Percentiles rank a stretch among this genome's conserved stretches.
Evolutionary conservation across 768 basidiomycete genomes (phyloP).

Genomic region (Termitomyces eurrhizus): DNA sequence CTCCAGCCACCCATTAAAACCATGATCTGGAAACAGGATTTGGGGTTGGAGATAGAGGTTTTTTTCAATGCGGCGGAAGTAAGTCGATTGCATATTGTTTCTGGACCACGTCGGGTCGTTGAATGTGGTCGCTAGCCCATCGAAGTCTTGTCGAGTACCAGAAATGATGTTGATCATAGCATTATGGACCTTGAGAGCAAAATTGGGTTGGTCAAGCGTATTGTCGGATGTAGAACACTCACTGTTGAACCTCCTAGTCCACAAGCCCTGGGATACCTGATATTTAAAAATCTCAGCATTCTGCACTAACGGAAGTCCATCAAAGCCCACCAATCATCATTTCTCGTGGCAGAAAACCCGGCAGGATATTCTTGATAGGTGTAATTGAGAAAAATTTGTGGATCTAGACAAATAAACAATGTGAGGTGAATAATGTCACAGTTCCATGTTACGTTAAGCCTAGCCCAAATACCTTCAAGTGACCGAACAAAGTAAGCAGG

Average conservation of each 20-base stretch:
- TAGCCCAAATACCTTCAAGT: slow-evolving; percentile 18
- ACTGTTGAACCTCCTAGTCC: slow-evolving; percentile 29
- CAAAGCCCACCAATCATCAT: slow-evolving; percentile 23
- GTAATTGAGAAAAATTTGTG: slow-evolving; percentile 25
- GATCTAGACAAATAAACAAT: slow-evolving; percentile 13
- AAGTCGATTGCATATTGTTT: slow-evolving; percentile 24
- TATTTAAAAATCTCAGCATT: background rate
- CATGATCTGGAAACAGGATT: slow-evolving; percentile 19
- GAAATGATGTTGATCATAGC: slow-evolving; percentile 27
- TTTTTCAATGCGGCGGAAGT: slow-evolving; percentile 23
- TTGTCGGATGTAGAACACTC: background rate
- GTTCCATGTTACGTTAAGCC: background rate
- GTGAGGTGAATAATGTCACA: background rate
- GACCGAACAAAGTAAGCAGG: slow-evolving; percentile 22
- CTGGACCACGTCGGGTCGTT: slow-evolving; percentile 24
- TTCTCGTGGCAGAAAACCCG: slow-evolving; percentile 21
- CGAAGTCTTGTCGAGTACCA: slow-evolving; percentile 22
- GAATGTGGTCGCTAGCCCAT: slow-evolving; percentile 21
- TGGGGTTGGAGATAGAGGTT: slow-evolving; percentile 16
- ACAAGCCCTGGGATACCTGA: slow-evolving; percentile 27
- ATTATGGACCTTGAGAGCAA: slow-evolving; percentile 21
- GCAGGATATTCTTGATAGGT: slow-evolving; percentile 25
- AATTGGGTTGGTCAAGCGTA: background rate
- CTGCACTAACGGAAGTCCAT: slow-evolving; percentile 5
- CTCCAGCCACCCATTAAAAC: slow-evolving; percentile 27